Evolutionary conservation across 768 basidiomycete species (phyloP).

Genomic region (Lactifluus rugatus): DNA sequence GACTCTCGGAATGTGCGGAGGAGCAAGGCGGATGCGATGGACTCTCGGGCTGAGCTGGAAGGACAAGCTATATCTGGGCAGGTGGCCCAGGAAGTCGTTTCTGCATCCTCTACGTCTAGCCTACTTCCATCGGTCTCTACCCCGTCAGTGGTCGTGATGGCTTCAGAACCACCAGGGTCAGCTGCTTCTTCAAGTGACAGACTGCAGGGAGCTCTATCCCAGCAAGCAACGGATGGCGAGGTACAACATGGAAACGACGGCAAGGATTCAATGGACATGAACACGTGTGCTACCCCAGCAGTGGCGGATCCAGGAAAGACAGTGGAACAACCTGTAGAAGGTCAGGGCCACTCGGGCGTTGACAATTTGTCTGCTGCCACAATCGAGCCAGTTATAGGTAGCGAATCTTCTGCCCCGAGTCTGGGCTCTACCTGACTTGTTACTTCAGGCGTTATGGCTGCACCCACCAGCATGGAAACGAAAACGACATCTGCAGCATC

Average conservation of each 20-base stretch:
- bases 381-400: neutral
- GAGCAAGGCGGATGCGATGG: neutral
- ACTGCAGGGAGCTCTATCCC: neutral
- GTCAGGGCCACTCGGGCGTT: no score
- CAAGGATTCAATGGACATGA: neutral
- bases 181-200: neutral
- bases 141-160: no score
- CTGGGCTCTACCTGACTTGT: neutral
- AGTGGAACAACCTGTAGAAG: neutral
- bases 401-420: neutral
- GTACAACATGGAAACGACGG: neutral
- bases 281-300: neutral
- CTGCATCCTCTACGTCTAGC: neutral
- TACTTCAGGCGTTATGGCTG: neutral
- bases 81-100: neutral
- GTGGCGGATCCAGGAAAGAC: neutral
- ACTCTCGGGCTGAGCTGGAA: neutral
- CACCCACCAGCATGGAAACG: neutral
- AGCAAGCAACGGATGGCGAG: neutral
- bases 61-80: neutral
- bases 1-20: neutral
- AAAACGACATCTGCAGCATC: neutral
- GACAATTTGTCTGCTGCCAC: neutral
- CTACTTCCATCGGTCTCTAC: neutral
- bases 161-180: neutral